Base-by-base conservation (phyloP, 1,139 yeast species). In the Wickerhamomyces sp. region DNA sequence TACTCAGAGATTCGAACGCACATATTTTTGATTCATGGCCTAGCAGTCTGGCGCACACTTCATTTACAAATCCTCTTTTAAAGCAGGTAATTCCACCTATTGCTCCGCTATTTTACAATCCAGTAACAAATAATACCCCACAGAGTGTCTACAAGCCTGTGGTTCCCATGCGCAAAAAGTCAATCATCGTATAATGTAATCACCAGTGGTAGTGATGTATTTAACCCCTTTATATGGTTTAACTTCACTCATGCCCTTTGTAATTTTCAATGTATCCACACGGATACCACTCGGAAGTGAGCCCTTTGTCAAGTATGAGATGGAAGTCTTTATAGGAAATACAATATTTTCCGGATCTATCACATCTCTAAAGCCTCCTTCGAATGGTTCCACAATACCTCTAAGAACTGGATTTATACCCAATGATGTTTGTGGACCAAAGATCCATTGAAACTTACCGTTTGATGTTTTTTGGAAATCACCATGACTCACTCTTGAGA, bases 221-320 rank as follows among this genome's bases (percentile, higher is more conserved):
- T 89, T 84, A 19, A 89, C 96, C 2, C 98, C 97, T 56, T 89
- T 91, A 65, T 79, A 91, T 0, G 95, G 95, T 51, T 79, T 82
- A 15, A 77, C 79, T 4, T 75, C 79, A 13, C 75, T 74, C 46
- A 75, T 49, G 0, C 91, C 89, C 44, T 70, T 68, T 14, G 68
- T 52, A 10, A 89, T 72, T 49, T 78, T 74, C 37, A 89, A 61
- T 18, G 79, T 68, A 16, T 75, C 80, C 1, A 89, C 86, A 43
- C 74, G 75, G 29, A 82, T 61, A 1, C 94, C 91, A 55, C 94
- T 82, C 1, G 94, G 84, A 2, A 86, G 68, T 11, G 72, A 66
- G 0, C 96, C 96, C 42, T 77, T 75, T 46, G 80, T 70, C 13
- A 64, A 51, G 52, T 83, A 89, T 4, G 66, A 57, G 8, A 85